Evolutionary conservation across 192 early-diverging fungal species (phyloP), one percentile per base, ranked within the genome.

Genomic region (Hyaloraphidium curvatum): DNA sequence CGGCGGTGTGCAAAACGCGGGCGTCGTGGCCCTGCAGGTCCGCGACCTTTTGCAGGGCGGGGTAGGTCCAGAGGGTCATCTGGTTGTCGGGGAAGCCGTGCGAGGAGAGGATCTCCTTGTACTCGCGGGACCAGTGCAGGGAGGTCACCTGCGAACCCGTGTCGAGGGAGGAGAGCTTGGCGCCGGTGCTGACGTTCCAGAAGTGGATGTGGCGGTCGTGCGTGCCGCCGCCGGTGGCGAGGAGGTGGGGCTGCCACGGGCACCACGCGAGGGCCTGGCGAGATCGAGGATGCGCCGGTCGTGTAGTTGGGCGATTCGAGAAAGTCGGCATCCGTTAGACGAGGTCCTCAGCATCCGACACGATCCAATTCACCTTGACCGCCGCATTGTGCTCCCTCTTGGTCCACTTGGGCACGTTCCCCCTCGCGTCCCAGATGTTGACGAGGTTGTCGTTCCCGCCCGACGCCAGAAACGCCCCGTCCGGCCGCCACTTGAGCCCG

Each of bases 381-480:
- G 72, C 75, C 17, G 73, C 69, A 25, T 53, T 72, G 58, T 77
- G 75, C n/a, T 67, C 59, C 0, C 62, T 39, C 40, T 77, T 77
- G 1, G 74, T 76, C 27, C 60, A 52, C 52, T 59, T 64, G 2
- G 75, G 73, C 2, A 40, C 40, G 25, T 50, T 64, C 17, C 54
- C 55, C 35, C 73, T 39, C 2, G 64, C 70, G 51, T 77, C 75
- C 75, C 75, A 77, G 22, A 77, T 71, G 37, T 70, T 69, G 14
- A 77, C 75, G 9, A 67, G 56, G 50, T 77, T 77, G 55, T 77
- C 75, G 55, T 77, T 77, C 1, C 75, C 75, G 0, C 75, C 75
- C 57, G 62, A 66, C 13, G 75, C 75, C 23, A 77, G 53, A 21
- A 70, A 23, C 29, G 28, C 39, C 4, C 75, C 75, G 60, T 77